Conservation (phyloP, 75 land plant genomes). For the Gnetum montanum region DNA sequence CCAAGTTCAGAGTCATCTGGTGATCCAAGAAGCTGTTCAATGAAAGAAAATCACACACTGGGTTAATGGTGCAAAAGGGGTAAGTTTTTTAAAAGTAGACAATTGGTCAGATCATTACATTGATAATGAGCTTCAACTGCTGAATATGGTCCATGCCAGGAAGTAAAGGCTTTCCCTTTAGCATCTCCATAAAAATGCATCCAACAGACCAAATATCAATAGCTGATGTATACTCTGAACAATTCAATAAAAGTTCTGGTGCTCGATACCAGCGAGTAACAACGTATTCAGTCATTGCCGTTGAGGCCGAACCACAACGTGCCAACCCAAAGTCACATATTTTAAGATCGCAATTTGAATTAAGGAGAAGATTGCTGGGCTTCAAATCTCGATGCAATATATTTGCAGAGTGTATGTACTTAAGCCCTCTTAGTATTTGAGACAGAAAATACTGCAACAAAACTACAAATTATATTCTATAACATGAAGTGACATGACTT, state of each 20-base stretch:
- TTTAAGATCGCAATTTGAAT: slow-evolving; percentile 83
- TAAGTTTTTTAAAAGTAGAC: too few species aligned
- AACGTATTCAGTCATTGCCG: slow-evolving; percentile 91
- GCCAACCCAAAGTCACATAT: slow-evolving; percentile 93
- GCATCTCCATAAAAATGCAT: slow-evolving; percentile 90
- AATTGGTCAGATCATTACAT: slow-evolving; percentile 37
- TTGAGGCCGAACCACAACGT: slow-evolving; percentile 53
- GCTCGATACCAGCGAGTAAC: slow-evolving; percentile 89
- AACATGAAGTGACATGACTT: too few species aligned
- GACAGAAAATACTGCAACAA: slow-evolving; percentile 20
- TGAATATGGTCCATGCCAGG: slow-evolving; percentile 85
- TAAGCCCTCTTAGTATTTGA: slow-evolving; percentile 73
- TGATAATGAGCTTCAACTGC: slow-evolving; percentile 73
- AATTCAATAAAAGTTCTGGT: slow-evolving; percentile 80
- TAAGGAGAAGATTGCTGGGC: slow-evolving; percentile 81
- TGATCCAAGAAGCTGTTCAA: slow-evolving; percentile 71
- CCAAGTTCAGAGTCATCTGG: slow-evolving; percentile 60
- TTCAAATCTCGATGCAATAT: slow-evolving; percentile 90
- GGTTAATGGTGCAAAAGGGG: background rate
- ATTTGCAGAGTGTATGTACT: slow-evolving; percentile 88
- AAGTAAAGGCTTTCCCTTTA: slow-evolving; percentile 82
- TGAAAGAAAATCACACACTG: background rate
- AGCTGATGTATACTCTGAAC: slow-evolving; percentile 73
- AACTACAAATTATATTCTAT: too few species aligned
- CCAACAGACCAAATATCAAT: slow-evolving; percentile 97